Evolutionary conservation across 345 rosid species (phyloP), one percentile per base, ranked within the genome.

Genomic region (Geranium brycei): DNA sequence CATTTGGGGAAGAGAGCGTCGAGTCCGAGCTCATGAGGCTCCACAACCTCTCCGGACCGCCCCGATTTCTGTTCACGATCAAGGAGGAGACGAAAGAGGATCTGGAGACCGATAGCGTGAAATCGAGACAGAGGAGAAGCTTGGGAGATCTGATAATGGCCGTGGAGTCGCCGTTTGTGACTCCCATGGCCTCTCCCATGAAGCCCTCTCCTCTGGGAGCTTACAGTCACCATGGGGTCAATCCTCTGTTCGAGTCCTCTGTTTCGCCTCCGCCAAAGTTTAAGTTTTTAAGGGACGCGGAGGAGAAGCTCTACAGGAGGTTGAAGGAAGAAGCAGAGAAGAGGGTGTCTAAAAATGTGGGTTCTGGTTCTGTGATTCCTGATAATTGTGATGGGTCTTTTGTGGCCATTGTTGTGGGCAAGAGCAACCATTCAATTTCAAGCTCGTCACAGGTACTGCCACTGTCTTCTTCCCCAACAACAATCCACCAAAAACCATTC

Each of bases 211-310:
- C 67, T 59, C 60, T 83, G 31, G 84, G 72, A 80, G 83, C 62
- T 60, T 60, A 28, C 18, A 11, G 15, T 15, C 17, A 60, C 40
- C 16, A 59, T 14, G 62, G 67, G 70, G 85, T 85, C 89, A 93
- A 93, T 59, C 97, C 96, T 71, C 85, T 93, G 64, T 90, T 85
- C 67, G 97, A 93, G 77, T 79, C 90, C 23, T 80, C 80, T 0
- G 90, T 47, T 47, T 88, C 99, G 7, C 99, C 99, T 16, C 99
- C 99, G 35, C 96, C 97, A 4, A 93, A 79, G 57, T 83, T 93
- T 76, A 90, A 93, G 96, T 93, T 93, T 79, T 66, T 93, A 75
- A 85, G 97, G 65, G 96, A 87, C 64, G 99, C 97, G 7, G 97
- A 93, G 72, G 97, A 87, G 77, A 90, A 93, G 65, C 68, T 90